Conservation (phyloP, 2,329 filamentous ascomycete genomes). For the Thielaviopsis punctulata region DNA sequence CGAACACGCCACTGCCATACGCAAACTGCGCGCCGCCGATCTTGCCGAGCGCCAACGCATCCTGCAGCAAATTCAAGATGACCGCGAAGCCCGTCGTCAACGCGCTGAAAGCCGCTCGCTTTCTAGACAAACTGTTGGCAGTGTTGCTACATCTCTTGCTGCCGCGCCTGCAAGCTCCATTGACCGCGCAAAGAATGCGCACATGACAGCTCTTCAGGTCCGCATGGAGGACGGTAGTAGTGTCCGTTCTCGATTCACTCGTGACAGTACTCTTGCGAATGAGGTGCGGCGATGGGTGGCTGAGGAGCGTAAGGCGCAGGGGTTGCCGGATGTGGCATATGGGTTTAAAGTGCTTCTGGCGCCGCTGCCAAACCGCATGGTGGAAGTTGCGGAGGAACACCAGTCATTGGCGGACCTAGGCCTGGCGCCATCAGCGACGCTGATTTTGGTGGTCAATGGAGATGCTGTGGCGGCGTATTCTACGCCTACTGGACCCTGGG, state of each 20-base stretch:
- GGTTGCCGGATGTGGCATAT: constrained; percentile 37
- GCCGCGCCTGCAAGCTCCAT: constrained; percentile 20
- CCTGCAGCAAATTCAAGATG: constrained; percentile 57
- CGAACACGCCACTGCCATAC: constrained; percentile 36
- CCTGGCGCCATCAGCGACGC: constrained; percentile 60
- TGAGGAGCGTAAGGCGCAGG: constrained; percentile 35
- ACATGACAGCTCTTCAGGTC: constrained; percentile 47
- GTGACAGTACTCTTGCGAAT: constrained; percentile 39
- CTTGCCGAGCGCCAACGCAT: constrained; percentile 48
- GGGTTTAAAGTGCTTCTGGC: constrained; percentile 71
- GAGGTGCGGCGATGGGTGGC: constrained; percentile 70
- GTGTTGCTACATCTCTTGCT: constrained; percentile 18
- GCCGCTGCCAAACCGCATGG: constrained; percentile 55
- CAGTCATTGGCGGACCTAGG: constrained; percentile 51
- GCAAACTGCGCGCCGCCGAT: constrained; percentile 42
- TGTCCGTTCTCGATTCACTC: constrained; percentile 54
- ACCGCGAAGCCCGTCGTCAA: constrained; percentile 49
- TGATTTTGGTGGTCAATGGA: constrained; percentile 60
- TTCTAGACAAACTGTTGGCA: constrained; percentile 17
- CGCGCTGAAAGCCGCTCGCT: constrained; percentile 22
- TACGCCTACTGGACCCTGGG: constrained; percentile 16
- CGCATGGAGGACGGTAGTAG: constrained; percentile 72
- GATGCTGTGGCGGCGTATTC: constrained; percentile 27
- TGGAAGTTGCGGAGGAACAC: constrained; percentile 60
- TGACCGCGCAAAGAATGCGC: constrained; percentile 16